Conservation (phyloP, 139 green algal species). For the Pleodorina starrii region DNA sequence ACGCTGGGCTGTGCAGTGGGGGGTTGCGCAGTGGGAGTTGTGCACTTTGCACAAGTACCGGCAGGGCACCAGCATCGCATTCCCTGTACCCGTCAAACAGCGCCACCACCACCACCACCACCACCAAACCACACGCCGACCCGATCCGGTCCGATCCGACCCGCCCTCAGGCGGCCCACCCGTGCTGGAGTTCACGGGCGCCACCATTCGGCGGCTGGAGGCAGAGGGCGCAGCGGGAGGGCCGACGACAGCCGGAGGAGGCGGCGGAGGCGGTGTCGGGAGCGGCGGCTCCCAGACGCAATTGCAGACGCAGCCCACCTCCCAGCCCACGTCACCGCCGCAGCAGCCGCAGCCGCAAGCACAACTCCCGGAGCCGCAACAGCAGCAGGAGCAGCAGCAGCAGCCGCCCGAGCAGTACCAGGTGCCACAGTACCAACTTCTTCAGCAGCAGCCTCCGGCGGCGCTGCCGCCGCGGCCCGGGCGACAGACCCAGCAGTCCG, state of each 20-base stretch:
- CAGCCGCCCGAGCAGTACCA: background rate
- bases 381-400: background rate
- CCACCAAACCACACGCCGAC: too few species aligned
- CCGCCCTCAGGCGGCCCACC: slow-evolving; percentile 47
- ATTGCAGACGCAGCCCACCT: background rate
- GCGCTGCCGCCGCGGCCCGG: background rate
- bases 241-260: background rate
- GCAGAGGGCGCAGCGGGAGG: background rate
- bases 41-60: too few species aligned
- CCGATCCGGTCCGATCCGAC: too few species aligned
- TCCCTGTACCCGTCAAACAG: too few species aligned
- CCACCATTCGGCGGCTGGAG: slow-evolving; percentile 34
- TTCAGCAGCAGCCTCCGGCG: background rate
- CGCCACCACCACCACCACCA: too few species aligned
- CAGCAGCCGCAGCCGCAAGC: background rate
- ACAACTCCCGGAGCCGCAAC: background rate
- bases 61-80: too few species aligned
- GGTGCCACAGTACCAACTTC: background rate
- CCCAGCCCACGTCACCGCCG: background rate
- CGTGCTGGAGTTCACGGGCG: slow-evolving; percentile 57
- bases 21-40: too few species aligned
- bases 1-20: too few species aligned
- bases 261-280: too few species aligned
- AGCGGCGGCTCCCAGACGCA: background rate
- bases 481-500: background rate